Evolutionary conservation across 495 filamentous ascomycete genomes (phyloP).

Genomic region (Aspergillus nidulans): DNA sequence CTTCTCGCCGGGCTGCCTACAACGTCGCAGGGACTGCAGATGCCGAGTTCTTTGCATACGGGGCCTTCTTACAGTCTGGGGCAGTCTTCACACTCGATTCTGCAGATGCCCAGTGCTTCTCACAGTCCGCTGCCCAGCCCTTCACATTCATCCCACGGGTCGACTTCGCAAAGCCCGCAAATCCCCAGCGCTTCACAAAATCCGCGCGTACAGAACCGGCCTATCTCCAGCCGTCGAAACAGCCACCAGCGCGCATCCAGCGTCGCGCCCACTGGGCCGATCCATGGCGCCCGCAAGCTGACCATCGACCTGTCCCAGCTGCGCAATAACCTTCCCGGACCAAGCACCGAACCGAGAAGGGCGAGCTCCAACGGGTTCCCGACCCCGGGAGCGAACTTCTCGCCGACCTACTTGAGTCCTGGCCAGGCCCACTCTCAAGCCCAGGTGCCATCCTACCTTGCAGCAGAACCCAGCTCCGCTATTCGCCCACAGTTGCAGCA

Average conservation of each 20-base stretch:
- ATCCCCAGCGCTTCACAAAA: not conserved
- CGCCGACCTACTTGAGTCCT: constrained; percentile 21
- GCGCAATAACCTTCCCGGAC: constrained; percentile 28
- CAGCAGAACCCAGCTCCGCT: constrained; percentile 10
- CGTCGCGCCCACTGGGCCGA: constrained; percentile 25
- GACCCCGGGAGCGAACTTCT: constrained; percentile 27
- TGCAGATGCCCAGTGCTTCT: not conserved
- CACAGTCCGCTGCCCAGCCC: not conserved
- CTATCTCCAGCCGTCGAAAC: not conserved
- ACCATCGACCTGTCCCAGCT: constrained; percentile 37
- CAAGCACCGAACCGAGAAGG: constrained; percentile 23
- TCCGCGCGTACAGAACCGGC: not conserved
- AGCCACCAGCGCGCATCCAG: constrained; percentile 18
- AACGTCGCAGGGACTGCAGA: constrained; percentile 21
- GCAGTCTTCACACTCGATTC: not conserved
- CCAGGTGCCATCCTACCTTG: constrained; percentile 30
- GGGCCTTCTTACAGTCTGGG: not conserved
- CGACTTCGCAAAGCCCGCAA: not conserved
- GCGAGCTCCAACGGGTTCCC: constrained; percentile 26
- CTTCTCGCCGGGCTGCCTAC: constrained; percentile 30
- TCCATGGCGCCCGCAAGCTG: constrained; percentile 37
- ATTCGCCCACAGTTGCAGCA: constrained; percentile 10
- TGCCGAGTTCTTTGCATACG: not conserved
- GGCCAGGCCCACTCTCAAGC: not conserved
- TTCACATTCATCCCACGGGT: not conserved